A percentile compares a stretch with the other conserved stretches of the same genome.
Evolutionary conservation across 345 rosid species (phyloP).

Genomic region (Brassica incana): DNA sequence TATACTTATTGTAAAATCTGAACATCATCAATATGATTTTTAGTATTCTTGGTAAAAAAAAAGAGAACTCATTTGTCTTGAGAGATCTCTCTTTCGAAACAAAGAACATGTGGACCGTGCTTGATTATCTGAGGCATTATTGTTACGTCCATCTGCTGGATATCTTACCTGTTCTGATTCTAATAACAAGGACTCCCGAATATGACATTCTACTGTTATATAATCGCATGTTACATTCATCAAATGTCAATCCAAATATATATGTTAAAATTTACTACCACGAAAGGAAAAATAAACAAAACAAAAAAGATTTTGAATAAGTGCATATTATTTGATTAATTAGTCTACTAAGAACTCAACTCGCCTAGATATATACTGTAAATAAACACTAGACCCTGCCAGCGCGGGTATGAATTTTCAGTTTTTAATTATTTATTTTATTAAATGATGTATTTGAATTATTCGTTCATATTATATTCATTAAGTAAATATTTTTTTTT

Average conservation of each 20-base stretch:
- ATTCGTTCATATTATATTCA: too few species aligned
- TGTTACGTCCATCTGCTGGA: slow-evolving; percentile 92
- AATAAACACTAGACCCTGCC: neutral
- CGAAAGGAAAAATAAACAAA: neutral
- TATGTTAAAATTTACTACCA: slow-evolving; percentile 5
- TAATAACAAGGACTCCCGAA: slow-evolving; percentile 93
- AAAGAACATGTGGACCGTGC: slow-evolving; percentile 95
- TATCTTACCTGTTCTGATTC: slow-evolving; percentile 79
- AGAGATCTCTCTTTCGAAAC: slow-evolving; percentile 92
- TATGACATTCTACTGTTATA: slow-evolving; percentile 63
- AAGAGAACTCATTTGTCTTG: slow-evolving; percentile 73
- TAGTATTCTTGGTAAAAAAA: too few species aligned
- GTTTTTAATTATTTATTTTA: too few species aligned
- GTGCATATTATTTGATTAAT: neutral
- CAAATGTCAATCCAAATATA: neutral
- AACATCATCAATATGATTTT: too few species aligned
- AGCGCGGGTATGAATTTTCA: too few species aligned
- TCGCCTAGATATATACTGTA: neutral
- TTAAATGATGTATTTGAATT: too few species aligned
- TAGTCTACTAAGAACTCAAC: slow-evolving; percentile 30
- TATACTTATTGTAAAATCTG: too few species aligned
- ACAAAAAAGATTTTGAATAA: neutral
- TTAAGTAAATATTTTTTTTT: too few species aligned
- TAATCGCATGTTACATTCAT: slow-evolving; percentile 6
- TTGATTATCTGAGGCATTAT: slow-evolving; percentile 84